Conservation (phyloP, 495 filamentous ascomycete species). For the Tuber brumale region DNA sequence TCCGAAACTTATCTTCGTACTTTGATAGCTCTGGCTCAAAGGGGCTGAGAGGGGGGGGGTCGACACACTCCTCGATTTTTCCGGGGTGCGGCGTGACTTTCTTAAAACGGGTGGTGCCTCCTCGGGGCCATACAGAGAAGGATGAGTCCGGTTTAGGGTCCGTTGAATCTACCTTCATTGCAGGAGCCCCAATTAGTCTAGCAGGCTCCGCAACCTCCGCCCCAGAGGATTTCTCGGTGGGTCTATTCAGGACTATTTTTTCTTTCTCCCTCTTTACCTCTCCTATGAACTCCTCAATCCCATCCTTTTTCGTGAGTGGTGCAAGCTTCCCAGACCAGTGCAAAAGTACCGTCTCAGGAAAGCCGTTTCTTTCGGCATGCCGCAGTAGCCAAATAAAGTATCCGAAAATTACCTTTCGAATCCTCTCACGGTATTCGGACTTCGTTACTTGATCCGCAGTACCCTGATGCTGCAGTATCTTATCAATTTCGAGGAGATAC, state of each 20-base stretch:
- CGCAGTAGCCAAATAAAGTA: not conserved
- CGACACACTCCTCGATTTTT: not conserved
- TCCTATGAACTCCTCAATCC: not conserved
- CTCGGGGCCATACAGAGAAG: too few species aligned
- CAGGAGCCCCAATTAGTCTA: too few species aligned
- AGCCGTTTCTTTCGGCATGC: not conserved
- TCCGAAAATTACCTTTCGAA: not conserved
- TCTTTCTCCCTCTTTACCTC: not conserved
- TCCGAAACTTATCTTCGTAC: not conserved
- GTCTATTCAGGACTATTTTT: too few species aligned
- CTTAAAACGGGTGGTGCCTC: not conserved
- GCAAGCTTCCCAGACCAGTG: not conserved
- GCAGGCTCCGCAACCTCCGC: too few species aligned
- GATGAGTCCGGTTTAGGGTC: too few species aligned
- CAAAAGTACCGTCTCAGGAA: not conserved
- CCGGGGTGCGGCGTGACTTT: not conserved
- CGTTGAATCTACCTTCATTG: too few species aligned
- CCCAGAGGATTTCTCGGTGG: too few species aligned
- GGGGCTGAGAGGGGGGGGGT: not conserved
- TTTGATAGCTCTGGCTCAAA: not conserved
- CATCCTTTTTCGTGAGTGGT: not conserved
- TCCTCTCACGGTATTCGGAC: not conserved
- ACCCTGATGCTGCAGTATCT: not conserved
- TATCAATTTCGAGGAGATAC: conserved; percentile 2
- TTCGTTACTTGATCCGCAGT: not conserved